These are phyloP conservation scores for Pestalotiopsis sp. DNA, from an alignment of 2,329 filamentous ascomycete genomes.

Conservation along the genomic window DNA sequence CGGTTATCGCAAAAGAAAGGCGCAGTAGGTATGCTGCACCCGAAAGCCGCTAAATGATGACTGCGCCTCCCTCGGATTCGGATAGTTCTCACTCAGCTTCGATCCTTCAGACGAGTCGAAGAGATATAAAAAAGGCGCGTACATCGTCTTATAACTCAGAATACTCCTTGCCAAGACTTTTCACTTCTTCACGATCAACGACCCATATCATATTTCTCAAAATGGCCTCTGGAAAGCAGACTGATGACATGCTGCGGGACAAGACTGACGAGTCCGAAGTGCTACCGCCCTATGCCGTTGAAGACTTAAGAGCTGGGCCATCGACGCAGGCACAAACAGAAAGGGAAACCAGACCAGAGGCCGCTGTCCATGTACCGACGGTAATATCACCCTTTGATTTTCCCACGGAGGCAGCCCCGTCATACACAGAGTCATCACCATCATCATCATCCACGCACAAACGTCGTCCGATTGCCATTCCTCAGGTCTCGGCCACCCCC, in stretches of 20 bases:
- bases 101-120: not conserved
- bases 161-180: not conserved
- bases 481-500: constrained; percentile 35
- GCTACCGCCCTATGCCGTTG: not conserved
- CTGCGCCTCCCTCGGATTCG: constrained; percentile 7
- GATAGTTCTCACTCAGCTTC: not conserved
- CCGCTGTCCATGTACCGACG: constrained; percentile 25
- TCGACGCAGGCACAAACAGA: constrained; percentile 6
- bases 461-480: constrained; percentile 40
- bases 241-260: not conserved
- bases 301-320: not conserved
- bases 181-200: not conserved
- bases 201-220: not conserved
- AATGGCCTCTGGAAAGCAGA: constrained; percentile 10
- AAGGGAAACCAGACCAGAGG: not conserved
- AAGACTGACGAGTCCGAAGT: not conserved
- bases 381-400: constrained; percentile 41
- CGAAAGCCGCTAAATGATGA: not conserved
- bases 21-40: not conserved
- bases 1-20: not conserved
- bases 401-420: constrained; percentile 32
- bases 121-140: not conserved
- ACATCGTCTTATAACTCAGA: not conserved
- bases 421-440: constrained; percentile 23
- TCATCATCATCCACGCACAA: not conserved